phyloP scores from a whole-genome alignment of 73 alveolate genomes.

The Tetrahymena borealis region DNA sequence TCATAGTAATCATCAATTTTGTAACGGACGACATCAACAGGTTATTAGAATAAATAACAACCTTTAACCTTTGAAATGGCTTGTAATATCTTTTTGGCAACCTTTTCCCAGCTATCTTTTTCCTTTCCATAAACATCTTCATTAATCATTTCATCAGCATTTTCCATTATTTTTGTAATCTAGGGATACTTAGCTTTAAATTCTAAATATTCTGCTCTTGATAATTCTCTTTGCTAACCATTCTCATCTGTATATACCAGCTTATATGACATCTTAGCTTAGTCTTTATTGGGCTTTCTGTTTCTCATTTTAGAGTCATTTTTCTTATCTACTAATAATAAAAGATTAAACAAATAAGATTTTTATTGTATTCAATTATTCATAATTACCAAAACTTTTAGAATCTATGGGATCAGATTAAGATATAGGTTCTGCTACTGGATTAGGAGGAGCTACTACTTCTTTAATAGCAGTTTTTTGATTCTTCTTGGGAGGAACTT shows the following conservation, averaged over 20 bases:
- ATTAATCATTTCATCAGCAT: slow-evolving; percentile 47
- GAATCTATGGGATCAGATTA: background rate
- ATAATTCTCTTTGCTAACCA: slow-evolving; percentile 40
- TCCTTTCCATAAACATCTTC: slow-evolving; percentile 28
- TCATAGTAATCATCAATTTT: slow-evolving; percentile 82
- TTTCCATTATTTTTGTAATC: slow-evolving; percentile 14
- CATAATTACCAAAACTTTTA: background rate
- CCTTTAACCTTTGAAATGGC: slow-evolving; percentile 84
- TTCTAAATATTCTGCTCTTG: slow-evolving; percentile 9
- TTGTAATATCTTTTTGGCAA: slow-evolving; percentile 53
- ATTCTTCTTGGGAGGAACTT: background rate
- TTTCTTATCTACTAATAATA: slow-evolving; percentile 3
- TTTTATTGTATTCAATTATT: background rate
- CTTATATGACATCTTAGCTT: slow-evolving; percentile 14
- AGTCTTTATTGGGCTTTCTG: background rate
- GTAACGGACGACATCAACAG: slow-evolving; percentile 83
- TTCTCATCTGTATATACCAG: slow-evolving; percentile 39
- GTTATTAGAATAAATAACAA: slow-evolving; percentile 82
- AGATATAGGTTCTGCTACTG: background rate
- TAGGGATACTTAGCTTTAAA: slow-evolving; percentile 46
- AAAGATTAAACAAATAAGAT: background rate
- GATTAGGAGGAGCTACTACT: background rate
- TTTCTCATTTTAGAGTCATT: slow-evolving; percentile 8
- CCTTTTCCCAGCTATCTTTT: slow-evolving; percentile 44
- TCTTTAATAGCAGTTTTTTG: background rate